phyloP scores from a whole-genome alignment of 169 alveolate species.

The Blepharisma undulans region DNA sequence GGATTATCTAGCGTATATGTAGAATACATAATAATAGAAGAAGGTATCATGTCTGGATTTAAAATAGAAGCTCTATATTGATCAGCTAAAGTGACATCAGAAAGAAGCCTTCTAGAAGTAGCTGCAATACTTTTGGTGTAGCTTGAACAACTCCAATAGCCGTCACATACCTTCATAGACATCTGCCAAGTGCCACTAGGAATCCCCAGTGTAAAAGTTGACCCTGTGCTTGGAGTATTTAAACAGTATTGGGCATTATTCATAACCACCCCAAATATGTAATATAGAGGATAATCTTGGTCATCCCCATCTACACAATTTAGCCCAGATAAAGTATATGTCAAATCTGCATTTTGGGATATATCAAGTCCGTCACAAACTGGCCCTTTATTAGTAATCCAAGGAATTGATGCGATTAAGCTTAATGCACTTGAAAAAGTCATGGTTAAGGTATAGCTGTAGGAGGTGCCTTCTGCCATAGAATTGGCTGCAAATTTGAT shows the following conservation, averaged over 20 bases:
- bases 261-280: background rate
- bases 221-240: background rate
- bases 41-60: background rate
- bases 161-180: constrained; percentile 1
- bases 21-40: background rate
- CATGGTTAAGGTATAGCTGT: background rate
- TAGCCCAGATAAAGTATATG: background rate
- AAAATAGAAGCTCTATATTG: background rate
- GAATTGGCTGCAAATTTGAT: background rate
- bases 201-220: background rate
- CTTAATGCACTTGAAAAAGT: background rate
- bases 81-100: background rate
- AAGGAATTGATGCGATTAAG: background rate
- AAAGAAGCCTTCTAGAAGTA: background rate
- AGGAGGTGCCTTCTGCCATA: background rate
- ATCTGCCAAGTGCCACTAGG: background rate
- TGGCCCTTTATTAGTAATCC: background rate
- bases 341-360: background rate
- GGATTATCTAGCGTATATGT: background rate
- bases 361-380: background rate
- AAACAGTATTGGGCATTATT: background rate
- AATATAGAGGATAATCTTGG: constrained; percentile 10
- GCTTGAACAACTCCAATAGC: background rate
- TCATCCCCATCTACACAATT: constrained; percentile 14
- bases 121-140: background rate